Conservation (phyloP, 805 yeast genomes). For the Candida silvicultrix region DNA sequence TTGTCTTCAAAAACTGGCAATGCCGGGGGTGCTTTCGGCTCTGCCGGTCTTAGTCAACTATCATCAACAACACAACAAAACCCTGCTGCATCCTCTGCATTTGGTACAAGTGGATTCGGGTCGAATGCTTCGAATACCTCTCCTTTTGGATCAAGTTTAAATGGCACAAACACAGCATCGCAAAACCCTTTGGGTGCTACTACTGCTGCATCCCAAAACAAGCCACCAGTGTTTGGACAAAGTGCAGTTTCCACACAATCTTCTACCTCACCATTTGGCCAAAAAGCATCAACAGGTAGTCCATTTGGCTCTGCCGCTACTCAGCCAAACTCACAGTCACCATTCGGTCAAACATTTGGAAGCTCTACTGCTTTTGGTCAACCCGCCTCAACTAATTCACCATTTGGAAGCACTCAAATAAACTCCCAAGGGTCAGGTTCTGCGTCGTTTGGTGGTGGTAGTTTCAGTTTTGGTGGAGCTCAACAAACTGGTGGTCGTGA, state of each 20-base stretch:
- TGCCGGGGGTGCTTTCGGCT: slow-evolving; percentile 14
- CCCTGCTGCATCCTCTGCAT: slow-evolving; percentile 8
- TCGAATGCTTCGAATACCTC: not conserved
- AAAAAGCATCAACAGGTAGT: not conserved
- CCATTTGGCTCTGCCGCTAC: slow-evolving; percentile 4
- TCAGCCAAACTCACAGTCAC: not conserved
- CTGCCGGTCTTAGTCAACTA: slow-evolving; percentile 6
- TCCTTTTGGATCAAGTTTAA: slow-evolving; percentile 2
- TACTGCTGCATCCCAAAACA: not conserved
- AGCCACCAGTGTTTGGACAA: not conserved
- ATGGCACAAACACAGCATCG: not conserved
- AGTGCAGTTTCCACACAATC: slow-evolving; percentile 1
- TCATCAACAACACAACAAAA: not conserved
- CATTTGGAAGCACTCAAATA: slow-evolving; percentile 16
- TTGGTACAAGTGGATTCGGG: slow-evolving; percentile 6
- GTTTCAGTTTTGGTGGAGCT: slow-evolving; percentile 1
- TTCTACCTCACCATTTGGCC: slow-evolving; percentile 3
- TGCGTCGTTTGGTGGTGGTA: not conserved
- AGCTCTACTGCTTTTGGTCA: not conserved
- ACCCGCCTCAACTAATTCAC: slow-evolving; percentile 10
- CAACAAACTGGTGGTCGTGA: slow-evolving; percentile 4
- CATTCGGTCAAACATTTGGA: slow-evolving; percentile 2
- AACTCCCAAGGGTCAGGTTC: not conserved
- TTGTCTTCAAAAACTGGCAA: slow-evolving; percentile 12
- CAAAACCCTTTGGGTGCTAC: not conserved